Evolutionary conservation across 768 basidiomycete species (phyloP).

Genomic region (Lentinula edodes): DNA sequence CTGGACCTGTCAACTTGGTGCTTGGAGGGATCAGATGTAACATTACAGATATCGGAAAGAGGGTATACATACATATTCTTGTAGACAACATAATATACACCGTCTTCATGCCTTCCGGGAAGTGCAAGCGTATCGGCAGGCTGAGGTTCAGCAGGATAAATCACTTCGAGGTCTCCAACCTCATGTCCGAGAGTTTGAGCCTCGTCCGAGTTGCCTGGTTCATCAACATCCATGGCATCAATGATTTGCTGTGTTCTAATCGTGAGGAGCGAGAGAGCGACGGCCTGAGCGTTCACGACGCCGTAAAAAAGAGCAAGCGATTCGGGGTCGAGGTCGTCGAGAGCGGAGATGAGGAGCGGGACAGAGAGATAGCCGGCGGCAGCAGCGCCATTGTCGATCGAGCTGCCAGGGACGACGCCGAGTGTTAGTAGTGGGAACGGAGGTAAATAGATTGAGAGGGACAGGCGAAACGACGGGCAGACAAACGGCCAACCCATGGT

Average conservation of each 20-base stretch:
- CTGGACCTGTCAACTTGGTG: neutral
- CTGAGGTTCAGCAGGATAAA: neutral
- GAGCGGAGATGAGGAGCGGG: neutral
- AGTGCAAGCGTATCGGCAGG: neutral
- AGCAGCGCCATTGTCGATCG: neutral
- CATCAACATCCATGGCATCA: too few relatives aligned
- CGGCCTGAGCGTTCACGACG: neutral
- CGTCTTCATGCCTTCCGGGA: neutral
- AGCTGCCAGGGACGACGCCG: too few relatives aligned
- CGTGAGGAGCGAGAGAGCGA: neutral
- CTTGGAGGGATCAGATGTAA: neutral
- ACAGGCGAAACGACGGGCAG: too few relatives aligned
- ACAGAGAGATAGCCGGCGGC: neutral
- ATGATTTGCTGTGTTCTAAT: too few relatives aligned
- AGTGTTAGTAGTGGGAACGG: too few relatives aligned
- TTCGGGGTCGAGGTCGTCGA: neutral
- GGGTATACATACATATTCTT: neutral
- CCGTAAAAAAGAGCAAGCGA: neutral
- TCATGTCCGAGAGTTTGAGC: neutral
- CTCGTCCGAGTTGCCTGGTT: too few relatives aligned
- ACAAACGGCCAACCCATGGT: too few relatives aligned
- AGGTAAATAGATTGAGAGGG: too few relatives aligned
- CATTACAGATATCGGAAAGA: too few relatives aligned
- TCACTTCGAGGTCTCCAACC: neutral
- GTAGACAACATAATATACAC: neutral